A percentile compares a stretch with the other conserved stretches of the same genome.
phyloP scores from a whole-genome alignment of 306 rosid genomes.

The Erythrophleum fordii region DNA sequence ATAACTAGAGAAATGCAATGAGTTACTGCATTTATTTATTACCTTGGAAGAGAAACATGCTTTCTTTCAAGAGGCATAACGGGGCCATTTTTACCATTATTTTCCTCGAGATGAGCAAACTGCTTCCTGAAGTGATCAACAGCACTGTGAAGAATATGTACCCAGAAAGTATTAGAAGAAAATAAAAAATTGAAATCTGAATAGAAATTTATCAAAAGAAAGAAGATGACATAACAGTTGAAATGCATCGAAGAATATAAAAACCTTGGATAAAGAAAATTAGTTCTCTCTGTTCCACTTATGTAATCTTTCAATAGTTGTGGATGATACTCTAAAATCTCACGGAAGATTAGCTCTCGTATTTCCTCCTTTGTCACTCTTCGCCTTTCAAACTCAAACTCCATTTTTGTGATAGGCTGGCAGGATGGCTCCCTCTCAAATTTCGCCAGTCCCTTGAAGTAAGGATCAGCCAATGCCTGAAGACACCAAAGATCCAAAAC shows the following conservation, averaged over 20 bases:
- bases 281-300: conserved; percentile 94
- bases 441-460: conserved; percentile 84
- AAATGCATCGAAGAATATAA: background rate
- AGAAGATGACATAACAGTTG: background rate
- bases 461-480: conserved; percentile 93
- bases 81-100: conserved; percentile 82
- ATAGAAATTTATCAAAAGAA: background rate
- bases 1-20: conserved; percentile 16
- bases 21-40: conserved; percentile 30
- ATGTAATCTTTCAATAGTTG: conserved; percentile 89
- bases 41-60: conserved; percentile 97
- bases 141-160: conserved; percentile 60
- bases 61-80: conserved; percentile 89
- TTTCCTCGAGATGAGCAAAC: conserved; percentile 94
- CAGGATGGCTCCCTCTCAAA: conserved; percentile 96
- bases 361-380: conserved; percentile 93
- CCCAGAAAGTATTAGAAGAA: conserved; percentile 29
- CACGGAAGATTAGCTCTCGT: conserved; percentile 88
- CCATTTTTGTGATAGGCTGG: conserved; percentile 95
- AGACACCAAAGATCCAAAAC: conserved; percentile 26
- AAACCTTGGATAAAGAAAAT: conserved; percentile 93
- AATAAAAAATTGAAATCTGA: conserved; percentile 2
- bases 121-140: conserved; percentile 94
- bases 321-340: conserved; percentile 95
- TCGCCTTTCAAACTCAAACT: conserved; percentile 95